These are phyloP conservation scores for Saccharomycopsis sp. DNA, from an alignment of 805 yeast genomes.

Conservation along the genomic window DNA sequence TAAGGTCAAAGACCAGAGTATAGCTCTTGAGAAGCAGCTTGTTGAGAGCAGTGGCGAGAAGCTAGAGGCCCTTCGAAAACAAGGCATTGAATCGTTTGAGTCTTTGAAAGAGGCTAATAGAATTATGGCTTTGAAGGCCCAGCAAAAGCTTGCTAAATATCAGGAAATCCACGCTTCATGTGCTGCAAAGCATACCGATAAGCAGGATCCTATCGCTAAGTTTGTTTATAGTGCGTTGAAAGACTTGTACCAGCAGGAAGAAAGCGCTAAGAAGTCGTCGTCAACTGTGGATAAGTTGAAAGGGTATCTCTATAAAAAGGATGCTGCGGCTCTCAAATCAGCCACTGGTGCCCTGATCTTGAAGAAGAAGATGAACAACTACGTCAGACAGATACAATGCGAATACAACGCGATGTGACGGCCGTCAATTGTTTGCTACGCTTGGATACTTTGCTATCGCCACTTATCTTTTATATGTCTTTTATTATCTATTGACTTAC, in stretches of 20 bases:
- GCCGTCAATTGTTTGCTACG: neutral
- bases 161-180: neutral
- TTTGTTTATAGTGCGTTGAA: neutral
- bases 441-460: neutral
- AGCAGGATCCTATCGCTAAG: neutral
- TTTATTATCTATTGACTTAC: neutral
- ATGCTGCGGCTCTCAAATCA: neutral
- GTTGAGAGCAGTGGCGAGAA: neutral
- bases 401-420: neutral
- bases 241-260: neutral
- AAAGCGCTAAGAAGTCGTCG: neutral
- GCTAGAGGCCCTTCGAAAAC: neutral
- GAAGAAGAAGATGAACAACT: neutral
- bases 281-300: neutral
- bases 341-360: neutral
- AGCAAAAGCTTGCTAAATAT: neutral
- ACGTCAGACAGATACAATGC: neutral
- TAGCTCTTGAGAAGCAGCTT: neutral
- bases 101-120: neutral
- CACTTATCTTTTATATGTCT: neutral
- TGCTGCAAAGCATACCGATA: neutral
- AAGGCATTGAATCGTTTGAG: neutral
- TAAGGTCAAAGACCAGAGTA: neutral
- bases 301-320: neutral
- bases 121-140: neutral